Base-by-base conservation (phyloP, 306 rosid species). In the Pterocarpus macrocarpus region DNA sequence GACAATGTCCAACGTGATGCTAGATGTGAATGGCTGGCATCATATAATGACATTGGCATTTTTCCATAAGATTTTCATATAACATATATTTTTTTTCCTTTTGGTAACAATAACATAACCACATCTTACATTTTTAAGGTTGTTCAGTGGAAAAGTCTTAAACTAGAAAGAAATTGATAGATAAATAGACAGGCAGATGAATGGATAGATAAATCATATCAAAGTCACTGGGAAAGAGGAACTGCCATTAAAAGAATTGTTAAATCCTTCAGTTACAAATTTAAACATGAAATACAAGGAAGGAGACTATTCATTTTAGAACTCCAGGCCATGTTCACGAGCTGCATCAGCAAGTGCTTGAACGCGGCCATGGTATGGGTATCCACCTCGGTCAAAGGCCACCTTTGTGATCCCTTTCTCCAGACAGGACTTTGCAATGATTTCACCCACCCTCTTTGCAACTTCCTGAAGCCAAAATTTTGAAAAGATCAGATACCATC, bases 331-430 rank as follows among this genome's bases (percentile, higher is more conserved):
- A 68, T 90, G 83, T 82, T 93, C 97, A 17, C 97, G 92, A 73
- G 99, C 98, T 36, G 99, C 92, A 52, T 77, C 87, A 5, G 99
- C 99, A 44, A 96, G 85, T 56, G 97, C 98, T 87, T 94, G 84
- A 15, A 96, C 90, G 66, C 99, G 98, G 15, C 99, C 98, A 73
- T 96, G 99, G 84, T 96, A 96, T 1, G 97, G 97, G 84, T 89
- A 93, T 64, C 99, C 98, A 85, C 98, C 99, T 30, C 98, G 80
- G 84, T 95, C 99, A 52, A 91, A 95, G 80, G 93, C 98, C 71
- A 95, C 99, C 83, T 90, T 93, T 64, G 95, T 86, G 80, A 95
- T 95, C 49, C 99, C 99, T 76, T 93, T 95, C 90, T 91, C 98
- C 79, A 93, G 45, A 87, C 99, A 95, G 9, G 87, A 86, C 84